Base-by-base conservation (phyloP, 2,329 filamentous ascomycete species). In the Fusarium nygamai region DNA sequence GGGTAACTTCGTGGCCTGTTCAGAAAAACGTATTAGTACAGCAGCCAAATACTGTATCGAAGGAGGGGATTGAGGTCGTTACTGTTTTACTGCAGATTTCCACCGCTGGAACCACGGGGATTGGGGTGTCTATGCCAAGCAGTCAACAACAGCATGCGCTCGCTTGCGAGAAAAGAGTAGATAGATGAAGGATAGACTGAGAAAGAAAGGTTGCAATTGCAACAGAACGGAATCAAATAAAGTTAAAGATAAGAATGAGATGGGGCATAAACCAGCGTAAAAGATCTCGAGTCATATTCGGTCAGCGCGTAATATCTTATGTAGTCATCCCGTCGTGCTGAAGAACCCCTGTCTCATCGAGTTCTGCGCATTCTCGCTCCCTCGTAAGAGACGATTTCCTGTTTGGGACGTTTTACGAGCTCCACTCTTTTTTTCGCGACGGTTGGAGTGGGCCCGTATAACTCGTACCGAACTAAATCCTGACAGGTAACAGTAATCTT, bases 381-480 rank as follows among this genome's bases (percentile, higher is more conserved):
- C 46, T 48, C 69, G 69, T 72, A 72, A 69, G 47, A 34, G 50
- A 47, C 39, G 64, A 72, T 72, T 72, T 56, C 69, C 58, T 48
- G 14, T 72, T 72, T 64, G 34, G 69, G 69, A 38, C 10, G 44
- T 60, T 69, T 69, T 72, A 72, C 69, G 69, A 72, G 44, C 16
- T 39, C 68, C 68, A 71, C 67, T 34, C 33, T n/a, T 61, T 47
- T 33, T 47, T 29, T 22, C 31, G 31, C 48, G 16, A 36, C 22
- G 20, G 17, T 33, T 10, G 8, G 24, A 34, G 48, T 36, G 31
- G 59, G 36, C 22, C 59, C 31, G n/a, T 31, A 56, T 41, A 31
- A 56, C 51, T 56, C 51, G 51, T 56, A 56, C 34, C 51, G 5
- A 56, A 56, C 51, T 56, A 56, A 56, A 19, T 54, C 51, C 24